Conservation (phyloP, 2,329 filamentous ascomycete species). For the Anisogramma anomala region DNA sequence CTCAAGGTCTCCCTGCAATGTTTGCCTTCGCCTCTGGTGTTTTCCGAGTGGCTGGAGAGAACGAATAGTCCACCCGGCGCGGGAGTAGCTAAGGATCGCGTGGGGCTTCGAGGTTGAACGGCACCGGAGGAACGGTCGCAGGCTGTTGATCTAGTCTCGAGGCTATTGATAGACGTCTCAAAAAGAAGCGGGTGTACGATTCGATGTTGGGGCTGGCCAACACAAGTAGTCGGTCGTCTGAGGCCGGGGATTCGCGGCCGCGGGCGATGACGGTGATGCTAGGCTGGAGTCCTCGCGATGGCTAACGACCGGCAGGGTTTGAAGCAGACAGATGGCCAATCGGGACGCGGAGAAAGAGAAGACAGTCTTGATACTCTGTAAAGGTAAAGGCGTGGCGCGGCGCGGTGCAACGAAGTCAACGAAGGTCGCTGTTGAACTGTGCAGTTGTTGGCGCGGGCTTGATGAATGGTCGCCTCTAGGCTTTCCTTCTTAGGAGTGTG, state of each 20-base stretch:
- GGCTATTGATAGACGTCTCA: neutral
- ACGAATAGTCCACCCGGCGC: neutral
- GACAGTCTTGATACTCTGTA: too few relatives aligned
- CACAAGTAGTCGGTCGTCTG: conserved; percentile 3
- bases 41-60: neutral
- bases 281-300: conserved; percentile 8
- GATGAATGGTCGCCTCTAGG: too few relatives aligned
- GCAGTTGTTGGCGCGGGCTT: neutral
- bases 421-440: too few relatives aligned
- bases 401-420: too few relatives aligned
- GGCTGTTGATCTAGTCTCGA: neutral
- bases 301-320: neutral
- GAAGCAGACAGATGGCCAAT: neutral
- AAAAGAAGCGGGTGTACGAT: neutral
- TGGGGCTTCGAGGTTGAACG: conserved; percentile 5
- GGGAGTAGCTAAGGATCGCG: neutral
- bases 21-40: conserved; percentile 8
- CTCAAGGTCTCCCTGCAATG: conserved; percentile 21
- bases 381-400: neutral
- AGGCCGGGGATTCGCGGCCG: conserved; percentile 10
- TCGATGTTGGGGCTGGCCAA: neutral
- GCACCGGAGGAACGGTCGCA: conserved; percentile 4
- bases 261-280: conserved; percentile 6
- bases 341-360: neutral
- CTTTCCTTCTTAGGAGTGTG: neutral